phyloP scores from a whole-genome alignment of 805 yeast genomes.

The Nakazawaea pomicola region DNA sequence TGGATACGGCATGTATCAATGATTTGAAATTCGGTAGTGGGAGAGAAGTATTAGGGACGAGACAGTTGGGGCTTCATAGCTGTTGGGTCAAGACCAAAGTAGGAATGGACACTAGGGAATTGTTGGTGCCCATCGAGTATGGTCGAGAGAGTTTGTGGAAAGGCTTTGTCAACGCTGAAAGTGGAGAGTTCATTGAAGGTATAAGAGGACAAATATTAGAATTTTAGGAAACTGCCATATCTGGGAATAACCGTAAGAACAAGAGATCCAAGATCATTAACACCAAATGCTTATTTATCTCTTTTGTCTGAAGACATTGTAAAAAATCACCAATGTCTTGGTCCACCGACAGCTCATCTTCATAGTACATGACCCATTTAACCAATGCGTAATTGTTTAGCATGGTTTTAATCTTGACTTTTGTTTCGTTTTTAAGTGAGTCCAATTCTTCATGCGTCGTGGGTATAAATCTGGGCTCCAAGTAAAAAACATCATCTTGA shows the following conservation, averaged over 20 bases:
- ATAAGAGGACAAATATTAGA: constrained; percentile 18
- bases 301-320: constrained; percentile 28
- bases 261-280: constrained; percentile 38
- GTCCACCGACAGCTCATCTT: constrained; percentile 11
- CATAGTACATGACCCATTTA: constrained; percentile 8
- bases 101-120: constrained; percentile 22
- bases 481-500: constrained; percentile 20
- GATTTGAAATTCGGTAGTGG: constrained; percentile 24
- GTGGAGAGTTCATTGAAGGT: constrained; percentile 21
- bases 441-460: constrained; percentile 22
- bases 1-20: constrained; percentile 25
- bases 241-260: constrained; percentile 34
- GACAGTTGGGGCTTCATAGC: constrained; percentile 35
- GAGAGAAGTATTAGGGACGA: neutral
- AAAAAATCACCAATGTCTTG: constrained; percentile 23
- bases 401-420: constrained; percentile 7
- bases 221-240: constrained; percentile 17
- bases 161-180: constrained; percentile 18
- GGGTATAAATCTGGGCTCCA: constrained; percentile 26
- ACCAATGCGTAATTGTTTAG: neutral
- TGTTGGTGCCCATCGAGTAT: constrained; percentile 21
- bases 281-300: constrained; percentile 38
- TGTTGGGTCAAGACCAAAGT: constrained; percentile 26
- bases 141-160: constrained; percentile 22
- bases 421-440: constrained; percentile 14